Evolutionary conservation across 768 basidiomycete species (phyloP).

Genomic region (Agaricus subrufescens): DNA sequence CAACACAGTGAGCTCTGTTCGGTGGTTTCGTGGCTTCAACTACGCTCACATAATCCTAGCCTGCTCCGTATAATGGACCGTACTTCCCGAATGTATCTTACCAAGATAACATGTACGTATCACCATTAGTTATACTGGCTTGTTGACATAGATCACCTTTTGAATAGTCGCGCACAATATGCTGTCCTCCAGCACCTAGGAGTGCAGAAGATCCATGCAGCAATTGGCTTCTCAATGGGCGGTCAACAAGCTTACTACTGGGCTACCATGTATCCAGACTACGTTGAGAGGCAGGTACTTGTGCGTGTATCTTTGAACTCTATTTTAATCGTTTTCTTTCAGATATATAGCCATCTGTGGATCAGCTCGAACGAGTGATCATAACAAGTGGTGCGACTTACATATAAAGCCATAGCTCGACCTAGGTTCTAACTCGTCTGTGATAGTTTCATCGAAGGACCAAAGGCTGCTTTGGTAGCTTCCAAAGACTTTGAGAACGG

Average conservation of each 20-base stretch:
- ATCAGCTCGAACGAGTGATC: constrained; percentile 50
- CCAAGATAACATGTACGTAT: constrained; percentile 50
- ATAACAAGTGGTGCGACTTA: constrained; percentile 44
- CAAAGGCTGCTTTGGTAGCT: constrained; percentile 47
- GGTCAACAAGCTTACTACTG: constrained; percentile 58
- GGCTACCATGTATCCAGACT: constrained; percentile 52
- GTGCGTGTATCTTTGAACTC: constrained; percentile 20
- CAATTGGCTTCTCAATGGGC: constrained; percentile 58
- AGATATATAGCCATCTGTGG: constrained; percentile 51
- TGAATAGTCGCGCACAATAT: constrained; percentile 46
- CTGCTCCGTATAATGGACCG: constrained; percentile 51
- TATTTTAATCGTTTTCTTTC: not conserved
- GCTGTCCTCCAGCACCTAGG: constrained; percentile 46
- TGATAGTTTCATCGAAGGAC: constrained; percentile 54
- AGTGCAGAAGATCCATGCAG: constrained; percentile 38
- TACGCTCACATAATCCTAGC: constrained; percentile 24
- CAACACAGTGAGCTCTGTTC: constrained; percentile 38
- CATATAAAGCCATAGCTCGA: not conserved
- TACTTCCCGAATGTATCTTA: constrained; percentile 55
- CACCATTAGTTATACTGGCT: not conserved
- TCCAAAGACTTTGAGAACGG: constrained; percentile 53
- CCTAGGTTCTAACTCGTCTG: not conserved
- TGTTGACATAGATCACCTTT: not conserved
- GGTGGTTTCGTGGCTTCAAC: not conserved
- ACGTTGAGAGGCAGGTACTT: constrained; percentile 38